Conservation (phyloP, 139 green algal species). For the Chlorella sp. region DNA sequence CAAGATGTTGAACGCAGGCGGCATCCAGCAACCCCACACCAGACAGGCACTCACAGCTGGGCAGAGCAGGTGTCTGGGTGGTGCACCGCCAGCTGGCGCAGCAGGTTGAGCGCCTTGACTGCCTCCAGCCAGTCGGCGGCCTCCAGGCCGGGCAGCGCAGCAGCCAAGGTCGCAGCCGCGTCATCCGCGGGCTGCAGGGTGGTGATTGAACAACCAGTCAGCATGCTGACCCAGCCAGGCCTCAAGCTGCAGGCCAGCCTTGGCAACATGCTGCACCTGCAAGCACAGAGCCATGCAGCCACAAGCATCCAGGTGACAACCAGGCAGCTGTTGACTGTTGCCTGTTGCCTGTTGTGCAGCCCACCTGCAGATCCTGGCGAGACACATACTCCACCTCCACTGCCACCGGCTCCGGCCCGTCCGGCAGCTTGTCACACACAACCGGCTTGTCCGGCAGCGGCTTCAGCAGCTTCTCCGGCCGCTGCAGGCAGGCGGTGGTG, state of each 20-base stretch:
- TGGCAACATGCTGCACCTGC: neutral
- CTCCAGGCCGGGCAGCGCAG: conserved; percentile 11
- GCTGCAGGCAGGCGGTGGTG: neutral
- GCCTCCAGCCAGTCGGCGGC: conserved; percentile 47
- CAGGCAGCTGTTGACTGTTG: too few species aligned
- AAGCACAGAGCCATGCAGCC: neutral
- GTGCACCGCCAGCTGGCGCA: conserved; percentile 49
- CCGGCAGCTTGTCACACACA: conserved; percentile 48
- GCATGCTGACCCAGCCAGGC: too few species aligned
- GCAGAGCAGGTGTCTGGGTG: conserved; percentile 5
- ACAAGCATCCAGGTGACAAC: neutral
- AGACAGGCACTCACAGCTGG: conserved; percentile 30
- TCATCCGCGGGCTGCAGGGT: conserved; percentile 22
- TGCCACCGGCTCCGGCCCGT: conserved; percentile 54
- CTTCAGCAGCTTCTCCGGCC: conserved; percentile 40
- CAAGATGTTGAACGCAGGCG: too few species aligned
- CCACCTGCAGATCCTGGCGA: conserved; percentile 39
- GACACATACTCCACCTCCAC: conserved; percentile 57
- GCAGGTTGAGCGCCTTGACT: conserved; percentile 32
- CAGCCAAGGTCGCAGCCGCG: neutral
- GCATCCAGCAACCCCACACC: too few species aligned
- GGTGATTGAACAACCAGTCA: too few species aligned
- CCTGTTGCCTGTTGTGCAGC: neutral
- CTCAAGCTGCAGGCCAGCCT: too few species aligned
- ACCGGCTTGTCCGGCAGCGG: conserved; percentile 28